Conservation (phyloP, 2,329 filamentous ascomycete genomes). For the Cladosporium sp. region DNA sequence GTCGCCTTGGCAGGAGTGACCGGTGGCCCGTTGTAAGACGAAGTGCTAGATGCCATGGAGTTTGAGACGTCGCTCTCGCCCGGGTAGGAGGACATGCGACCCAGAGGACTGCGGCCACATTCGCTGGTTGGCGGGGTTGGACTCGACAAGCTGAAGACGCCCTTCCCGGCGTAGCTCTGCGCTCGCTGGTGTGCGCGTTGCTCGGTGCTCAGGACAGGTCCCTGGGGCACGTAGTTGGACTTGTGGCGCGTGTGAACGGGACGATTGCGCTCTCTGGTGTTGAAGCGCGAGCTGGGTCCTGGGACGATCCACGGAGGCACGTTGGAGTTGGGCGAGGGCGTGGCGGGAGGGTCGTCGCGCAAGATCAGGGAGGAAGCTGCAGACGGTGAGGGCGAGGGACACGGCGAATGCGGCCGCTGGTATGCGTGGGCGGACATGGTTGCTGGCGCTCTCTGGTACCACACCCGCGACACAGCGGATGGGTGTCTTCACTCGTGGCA, state of each 20-base stretch:
- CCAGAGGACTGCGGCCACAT: slow-evolving; percentile 7
- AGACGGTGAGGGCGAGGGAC: slow-evolving; percentile 13
- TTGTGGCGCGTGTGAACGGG: slow-evolving; percentile 6
- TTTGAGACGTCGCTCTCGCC: not conserved
- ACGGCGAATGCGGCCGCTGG: slow-evolving; percentile 14
- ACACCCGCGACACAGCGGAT: not conserved
- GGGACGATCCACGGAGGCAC: not conserved
- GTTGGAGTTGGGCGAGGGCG: not conserved
- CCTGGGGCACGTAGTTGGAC: slow-evolving; percentile 20
- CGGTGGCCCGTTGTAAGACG: slow-evolving; percentile 17
- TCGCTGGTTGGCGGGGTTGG: slow-evolving; percentile 16
- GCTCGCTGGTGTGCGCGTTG: slow-evolving; percentile 26
- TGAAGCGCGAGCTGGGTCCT: slow-evolving; percentile 31
- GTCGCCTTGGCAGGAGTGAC: slow-evolving; percentile 22
- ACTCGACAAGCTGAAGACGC: not conserved
- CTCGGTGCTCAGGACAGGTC: slow-evolving; percentile 27
- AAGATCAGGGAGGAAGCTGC: slow-evolving; percentile 10
- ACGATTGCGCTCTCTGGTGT: slow-evolving; percentile 22
- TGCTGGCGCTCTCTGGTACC: not conserved
- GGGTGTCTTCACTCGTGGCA: not conserved
- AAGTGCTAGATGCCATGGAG: slow-evolving; percentile 16
- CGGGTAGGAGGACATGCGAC: slow-evolving; percentile 10
- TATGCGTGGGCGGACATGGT: not conserved
- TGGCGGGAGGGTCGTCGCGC: not conserved
- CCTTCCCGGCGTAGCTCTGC: slow-evolving; percentile 15